Evolutionary conservation across 73 alveolate genomes (phyloP), one percentile per base, ranked within the genome.

Genomic region (Loxodes magnus): DNA sequence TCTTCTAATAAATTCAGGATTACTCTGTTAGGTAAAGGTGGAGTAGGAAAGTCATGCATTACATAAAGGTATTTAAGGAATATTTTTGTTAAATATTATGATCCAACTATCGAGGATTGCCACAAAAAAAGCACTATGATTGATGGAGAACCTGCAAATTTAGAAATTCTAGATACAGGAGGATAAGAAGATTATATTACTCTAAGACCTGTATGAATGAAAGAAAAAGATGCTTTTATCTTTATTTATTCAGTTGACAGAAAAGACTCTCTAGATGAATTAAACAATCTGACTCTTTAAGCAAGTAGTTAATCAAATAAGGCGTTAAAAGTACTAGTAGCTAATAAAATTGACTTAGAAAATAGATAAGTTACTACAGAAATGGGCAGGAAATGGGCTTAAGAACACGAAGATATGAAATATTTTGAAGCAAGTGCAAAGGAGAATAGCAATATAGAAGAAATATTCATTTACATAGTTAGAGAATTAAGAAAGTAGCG

Each of bases 211-310:
- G 60, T 28, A n/a, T 54, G 67, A 64, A 54, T 54, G 30, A 37
- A 54, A 17, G 23, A 43, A 3, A 29, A 22, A n/a, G 79, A 64
- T 64, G 79, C 73, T 12, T 54, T 55, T 37, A 64, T 64, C 22
- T 56, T 56, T n/a, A 64, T 64, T 24, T 64, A 31, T 54, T 64
- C 79, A n/a, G 38, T 64, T 14, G 67, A 64, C 39, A 20, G 20
- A 36, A 19, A 19, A 12, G 79, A 64, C 22, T 41, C 67, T 38
- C 41, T 54, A n/a, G 56, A 54, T 19, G 4, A 28, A 6, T 41
- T 42, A 5, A 54, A 22, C 4, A 6, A 20, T 0, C 14, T 22
- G n/a, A n/a, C n/a, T n/a, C n/a, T n/a, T n/a, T n/a, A n/a, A n/a
- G n/a, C n/a, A n/a, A n/a, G n/a, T n/a, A n/a, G n/a, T n/a, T n/a